These are phyloP conservation scores for Aeminium ludgeri DNA, from an alignment of 495 filamentous ascomycete genomes.

Conservation along the genomic window DNA sequence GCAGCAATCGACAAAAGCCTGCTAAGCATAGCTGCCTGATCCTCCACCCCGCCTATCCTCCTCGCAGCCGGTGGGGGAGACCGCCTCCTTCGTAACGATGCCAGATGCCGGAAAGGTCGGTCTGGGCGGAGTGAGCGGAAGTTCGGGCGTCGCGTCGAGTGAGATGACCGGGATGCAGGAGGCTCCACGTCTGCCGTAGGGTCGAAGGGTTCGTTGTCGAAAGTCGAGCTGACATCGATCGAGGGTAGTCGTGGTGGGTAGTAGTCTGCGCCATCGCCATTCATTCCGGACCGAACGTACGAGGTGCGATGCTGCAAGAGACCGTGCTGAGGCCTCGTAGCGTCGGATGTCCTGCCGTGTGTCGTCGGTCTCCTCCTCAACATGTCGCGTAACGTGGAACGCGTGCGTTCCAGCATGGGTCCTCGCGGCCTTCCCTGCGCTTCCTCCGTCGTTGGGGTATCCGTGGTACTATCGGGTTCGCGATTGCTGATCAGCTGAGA, in stretches of 20 bases:
- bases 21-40: conserved; percentile 30
- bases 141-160: conserved; percentile 7
- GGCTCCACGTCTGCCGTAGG: conserved; percentile 4
- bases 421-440: no score
- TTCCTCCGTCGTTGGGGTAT: no score
- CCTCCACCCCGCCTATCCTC: conserved; percentile 19
- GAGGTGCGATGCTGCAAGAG: conserved; percentile 11
- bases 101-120: conserved; percentile 22
- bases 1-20: conserved; percentile 30
- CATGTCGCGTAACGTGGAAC: conserved; percentile 9
- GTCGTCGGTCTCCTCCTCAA: conserved; percentile 1
- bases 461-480: neutral
- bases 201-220: conserved; percentile 12
- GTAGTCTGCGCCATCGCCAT: conserved; percentile 10
- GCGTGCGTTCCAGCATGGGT: conserved; percentile 9
- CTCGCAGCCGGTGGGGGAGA: conserved; percentile 18
- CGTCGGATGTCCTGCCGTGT: neutral
- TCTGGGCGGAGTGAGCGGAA: conserved; percentile 19
- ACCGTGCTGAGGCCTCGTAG: conserved; percentile 2
- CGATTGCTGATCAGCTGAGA: conserved; percentile 7
- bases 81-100: conserved; percentile 24
- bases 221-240: conserved; percentile 15
- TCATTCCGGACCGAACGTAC: conserved; percentile 11
- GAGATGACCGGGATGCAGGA: conserved; percentile 3
- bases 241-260: conserved; percentile 13